These are phyloP conservation scores for Fusarium sterilihyphosum DNA, from an alignment of 2,329 filamentous ascomycete species.

Conservation along the genomic window DNA sequence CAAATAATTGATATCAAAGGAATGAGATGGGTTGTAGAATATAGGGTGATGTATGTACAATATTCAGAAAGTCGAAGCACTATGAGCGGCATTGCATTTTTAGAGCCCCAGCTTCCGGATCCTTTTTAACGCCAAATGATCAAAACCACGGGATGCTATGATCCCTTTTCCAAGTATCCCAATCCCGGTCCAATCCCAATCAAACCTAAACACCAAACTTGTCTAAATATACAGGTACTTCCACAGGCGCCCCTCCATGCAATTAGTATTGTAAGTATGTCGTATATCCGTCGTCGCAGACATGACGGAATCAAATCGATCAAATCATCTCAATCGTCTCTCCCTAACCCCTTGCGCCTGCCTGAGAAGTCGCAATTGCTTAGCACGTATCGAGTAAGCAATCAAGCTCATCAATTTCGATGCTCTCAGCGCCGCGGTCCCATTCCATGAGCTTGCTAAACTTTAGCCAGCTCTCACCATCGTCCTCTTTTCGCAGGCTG, in stretches of 20 bases:
- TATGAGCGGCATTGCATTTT: constrained; percentile 44
- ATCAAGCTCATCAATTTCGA: constrained; percentile 94
- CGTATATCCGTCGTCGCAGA: constrained; percentile 40
- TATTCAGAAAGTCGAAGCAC: constrained; percentile 35
- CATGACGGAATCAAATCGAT: constrained; percentile 36
- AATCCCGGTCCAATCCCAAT: constrained; percentile 27
- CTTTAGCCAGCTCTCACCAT: constrained; percentile 53
- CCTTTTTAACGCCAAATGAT: constrained; percentile 35
- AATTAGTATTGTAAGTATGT: constrained; percentile 39
- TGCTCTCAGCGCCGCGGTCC: constrained; percentile 83
- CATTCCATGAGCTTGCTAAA: constrained; percentile 59
- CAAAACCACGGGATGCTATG: constrained; percentile 24
- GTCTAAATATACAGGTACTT: constrained; percentile 48
- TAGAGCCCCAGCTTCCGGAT: constrained; percentile 19
- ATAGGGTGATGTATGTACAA: constrained; percentile 43
- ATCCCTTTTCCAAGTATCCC: constrained; percentile 39
- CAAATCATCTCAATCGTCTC: constrained; percentile 36
- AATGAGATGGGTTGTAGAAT: constrained; percentile 38
- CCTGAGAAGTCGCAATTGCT: constrained; percentile 38
- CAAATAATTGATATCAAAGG: neutral
- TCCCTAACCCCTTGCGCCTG: constrained; percentile 33
- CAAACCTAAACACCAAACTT: constrained; percentile 36
- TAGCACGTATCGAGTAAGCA: constrained; percentile 82
- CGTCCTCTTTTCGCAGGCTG: constrained; percentile 50
- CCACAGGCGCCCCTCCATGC: constrained; percentile 41